Evolutionary conservation across 2,329 filamentous ascomycete genomes (phyloP).

Genomic region (Trichoderma breve): DNA sequence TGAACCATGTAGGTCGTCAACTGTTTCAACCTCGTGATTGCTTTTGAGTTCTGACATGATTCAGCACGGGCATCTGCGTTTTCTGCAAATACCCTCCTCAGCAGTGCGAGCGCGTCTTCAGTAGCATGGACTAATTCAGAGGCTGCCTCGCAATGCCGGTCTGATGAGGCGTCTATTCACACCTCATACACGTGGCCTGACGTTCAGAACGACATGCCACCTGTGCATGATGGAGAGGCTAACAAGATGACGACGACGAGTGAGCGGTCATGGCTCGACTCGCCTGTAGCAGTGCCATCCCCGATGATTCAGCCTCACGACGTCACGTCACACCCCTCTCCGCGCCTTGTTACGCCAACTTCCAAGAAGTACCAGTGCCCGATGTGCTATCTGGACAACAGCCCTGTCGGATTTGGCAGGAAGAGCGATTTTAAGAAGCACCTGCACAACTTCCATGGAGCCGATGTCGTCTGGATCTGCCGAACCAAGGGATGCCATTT

Average conservation of each 20-base stretch:
- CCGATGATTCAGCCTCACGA: constrained; percentile 34
- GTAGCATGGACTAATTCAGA: constrained; percentile 43
- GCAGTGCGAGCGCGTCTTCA: constrained; percentile 41
- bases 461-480: constrained; percentile 44
- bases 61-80: constrained; percentile 41
- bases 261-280: constrained; percentile 42
- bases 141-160: constrained; percentile 38
- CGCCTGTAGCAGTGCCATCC: constrained; percentile 38
- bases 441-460: constrained; percentile 47
- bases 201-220: constrained; percentile 33
- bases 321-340: constrained; percentile 38
- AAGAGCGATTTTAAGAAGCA: constrained; percentile 51
- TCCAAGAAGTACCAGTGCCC: constrained; percentile 46
- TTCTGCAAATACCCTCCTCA: constrained; percentile 41
- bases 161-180: constrained; percentile 41
- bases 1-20: constrained; percentile 36
- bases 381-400: constrained; percentile 46
- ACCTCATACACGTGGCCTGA: constrained; percentile 42
- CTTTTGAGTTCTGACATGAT: constrained; percentile 6
- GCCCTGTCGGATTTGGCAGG: constrained; percentile 45
- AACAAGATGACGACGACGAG: constrained; percentile 29
- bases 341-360: constrained; percentile 37
- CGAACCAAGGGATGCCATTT: constrained; percentile 41
- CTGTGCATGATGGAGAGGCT: constrained; percentile 36
- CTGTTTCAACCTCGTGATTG: background rate